These are phyloP conservation scores for Lactarius deliciosus DNA, from an alignment of 768 basidiomycete species.

Conservation along the genomic window DNA sequence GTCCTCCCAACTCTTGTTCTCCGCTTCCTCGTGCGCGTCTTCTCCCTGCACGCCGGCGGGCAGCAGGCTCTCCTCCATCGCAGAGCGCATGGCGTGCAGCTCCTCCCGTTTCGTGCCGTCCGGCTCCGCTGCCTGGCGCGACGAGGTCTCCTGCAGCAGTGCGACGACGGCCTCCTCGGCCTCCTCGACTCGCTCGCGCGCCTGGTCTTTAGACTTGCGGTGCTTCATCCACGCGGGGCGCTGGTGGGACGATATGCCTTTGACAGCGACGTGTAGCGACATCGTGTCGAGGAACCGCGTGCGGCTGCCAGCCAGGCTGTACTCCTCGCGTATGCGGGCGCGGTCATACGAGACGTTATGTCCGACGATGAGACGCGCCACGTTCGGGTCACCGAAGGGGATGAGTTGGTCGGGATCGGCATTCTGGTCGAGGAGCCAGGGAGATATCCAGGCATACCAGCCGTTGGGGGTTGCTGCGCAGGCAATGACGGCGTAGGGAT, in stretches of 20 bases:
- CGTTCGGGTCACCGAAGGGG: constrained; percentile 57
- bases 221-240: constrained; percentile 91
- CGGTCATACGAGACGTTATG: constrained; percentile 97
- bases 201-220: constrained; percentile 64
- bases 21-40: constrained; percentile 44
- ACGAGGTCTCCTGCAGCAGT: constrained; percentile 46
- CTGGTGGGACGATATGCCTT: constrained; percentile 93
- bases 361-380: constrained; percentile 73
- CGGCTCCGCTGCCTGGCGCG: constrained; percentile 40
- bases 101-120: constrained; percentile 41
- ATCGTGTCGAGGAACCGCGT: constrained; percentile 93
- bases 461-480: constrained; percentile 77
- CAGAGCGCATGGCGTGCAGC: constrained; percentile 41
- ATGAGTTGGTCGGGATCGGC: constrained; percentile 63
- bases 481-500: constrained; percentile 85
- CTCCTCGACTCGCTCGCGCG: constrained; percentile 56
- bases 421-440: constrained; percentile 77
- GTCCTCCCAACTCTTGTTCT: constrained; percentile 82
- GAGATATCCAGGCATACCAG: constrained; percentile 97
- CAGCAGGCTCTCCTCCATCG: constrained; percentile 44
- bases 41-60: constrained; percentile 39
- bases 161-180: constrained; percentile 62
- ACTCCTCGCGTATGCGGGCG: constrained; percentile 80
- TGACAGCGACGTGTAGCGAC: constrained; percentile 90
- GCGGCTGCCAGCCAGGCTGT: constrained; percentile 59